A percentile compares a stretch with the other conserved stretches of the same genome.
These are phyloP conservation scores for Isabelozyma gotoi DNA, from an alignment of 805 yeast genomes.

Conservation along the genomic window DNA sequence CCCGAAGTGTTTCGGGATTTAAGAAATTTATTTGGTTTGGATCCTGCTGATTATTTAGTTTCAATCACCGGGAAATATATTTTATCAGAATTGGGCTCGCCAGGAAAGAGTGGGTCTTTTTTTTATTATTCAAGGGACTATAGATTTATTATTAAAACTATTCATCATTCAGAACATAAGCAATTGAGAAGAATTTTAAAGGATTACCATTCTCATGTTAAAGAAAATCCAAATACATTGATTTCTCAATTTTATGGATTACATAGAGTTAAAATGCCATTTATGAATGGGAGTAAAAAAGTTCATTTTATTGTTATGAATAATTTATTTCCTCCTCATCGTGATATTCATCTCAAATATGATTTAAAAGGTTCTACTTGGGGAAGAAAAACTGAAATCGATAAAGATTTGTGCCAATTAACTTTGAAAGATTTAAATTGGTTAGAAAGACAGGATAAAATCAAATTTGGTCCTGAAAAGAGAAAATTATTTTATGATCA, in stretches of 20 bases:
- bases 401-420: constrained; percentile 28
- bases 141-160: constrained; percentile 92
- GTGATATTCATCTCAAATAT: constrained; percentile 79
- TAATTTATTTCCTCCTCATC: constrained; percentile 90
- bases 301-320: constrained; percentile 96
- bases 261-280: constrained; percentile 89
- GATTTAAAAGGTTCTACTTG: constrained; percentile 92
- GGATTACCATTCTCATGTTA: constrained; percentile 79
- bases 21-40: constrained; percentile 76
- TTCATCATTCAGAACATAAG: constrained; percentile 88
- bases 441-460: constrained; percentile 62
- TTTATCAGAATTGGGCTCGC: constrained; percentile 87
- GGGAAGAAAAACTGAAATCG: constrained; percentile 62
- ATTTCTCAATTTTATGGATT: constrained; percentile 95
- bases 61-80: constrained; percentile 92
- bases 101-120: constrained; percentile 96
- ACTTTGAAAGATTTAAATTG: constrained; percentile 89
- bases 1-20: constrained; percentile 93
- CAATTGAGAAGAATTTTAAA: constrained; percentile 72
- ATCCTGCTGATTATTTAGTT: constrained; percentile 93
- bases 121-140: constrained; percentile 94
- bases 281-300: constrained; percentile 58
- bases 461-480: constrained; percentile 77
- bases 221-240: constrained; percentile 81
- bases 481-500: constrained; percentile 62